These are phyloP conservation scores for Moesziomyces sp. DNA, from an alignment of 1,284 basidiomycete species.

Conservation along the genomic window DNA sequence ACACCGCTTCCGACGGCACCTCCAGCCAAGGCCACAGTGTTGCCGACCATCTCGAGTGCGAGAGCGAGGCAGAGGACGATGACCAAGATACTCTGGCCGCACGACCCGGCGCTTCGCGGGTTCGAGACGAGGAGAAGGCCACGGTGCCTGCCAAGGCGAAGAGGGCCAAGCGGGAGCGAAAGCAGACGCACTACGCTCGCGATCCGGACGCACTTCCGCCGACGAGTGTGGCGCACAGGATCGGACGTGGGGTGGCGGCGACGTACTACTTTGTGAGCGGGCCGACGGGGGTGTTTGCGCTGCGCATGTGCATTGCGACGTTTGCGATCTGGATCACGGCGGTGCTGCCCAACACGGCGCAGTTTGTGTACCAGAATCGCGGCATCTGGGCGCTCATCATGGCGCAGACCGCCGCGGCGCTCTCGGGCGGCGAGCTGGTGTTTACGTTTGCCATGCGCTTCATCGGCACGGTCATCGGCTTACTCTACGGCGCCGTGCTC, in stretches of 20 bases:
- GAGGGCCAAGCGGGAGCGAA: constrained; percentile 7
- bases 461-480: constrained; percentile 64
- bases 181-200: constrained; percentile 68
- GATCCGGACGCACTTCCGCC: constrained; percentile 82
- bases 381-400: constrained; percentile 64
- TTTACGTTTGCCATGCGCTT: constrained; percentile 55
- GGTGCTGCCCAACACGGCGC: constrained; percentile 36
- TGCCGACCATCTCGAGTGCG: constrained; percentile 19
- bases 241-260: constrained; percentile 51
- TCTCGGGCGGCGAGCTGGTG: constrained; percentile 60
- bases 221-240: constrained; percentile 24
- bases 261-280: constrained; percentile 32
- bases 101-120: neutral
- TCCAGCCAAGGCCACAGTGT: neutral
- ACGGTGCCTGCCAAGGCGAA: neutral
- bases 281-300: constrained; percentile 75
- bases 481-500: constrained; percentile 76
- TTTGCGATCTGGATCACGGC: constrained; percentile 74
- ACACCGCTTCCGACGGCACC: constrained; percentile 6
- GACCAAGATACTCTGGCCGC: neutral
- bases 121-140: constrained; percentile 33
- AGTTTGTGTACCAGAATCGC: constrained; percentile 62
- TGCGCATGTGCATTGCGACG: constrained; percentile 72
- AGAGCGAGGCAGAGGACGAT: constrained; percentile 18
- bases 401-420: constrained; percentile 60